Percentiles rank a stretch among this genome's conserved stretches.
Evolutionary conservation across 129 eudicot genomes (phyloP).

Genomic region (Flaveria robusta): DNA sequence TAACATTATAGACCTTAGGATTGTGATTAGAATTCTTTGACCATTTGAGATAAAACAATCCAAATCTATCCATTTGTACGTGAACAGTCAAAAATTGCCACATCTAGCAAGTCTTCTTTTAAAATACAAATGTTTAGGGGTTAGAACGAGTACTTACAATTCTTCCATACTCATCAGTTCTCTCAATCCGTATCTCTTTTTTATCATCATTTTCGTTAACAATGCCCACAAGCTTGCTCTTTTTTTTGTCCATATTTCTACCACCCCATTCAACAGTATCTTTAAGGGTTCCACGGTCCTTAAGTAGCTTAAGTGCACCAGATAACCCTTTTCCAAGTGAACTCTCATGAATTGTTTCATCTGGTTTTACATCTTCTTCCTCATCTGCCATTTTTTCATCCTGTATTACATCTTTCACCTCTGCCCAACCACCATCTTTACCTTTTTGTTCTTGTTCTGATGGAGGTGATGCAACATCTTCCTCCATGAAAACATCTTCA

Average conservation of each 20-base stretch:
- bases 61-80: not conserved
- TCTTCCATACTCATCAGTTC: constrained; percentile 95
- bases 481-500: constrained; percentile 95
- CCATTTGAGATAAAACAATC: not conserved
- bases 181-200: constrained; percentile 84
- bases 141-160: constrained; percentile 58
- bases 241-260: constrained; percentile 96
- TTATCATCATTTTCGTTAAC: constrained; percentile 61
- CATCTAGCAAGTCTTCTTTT: not conserved
- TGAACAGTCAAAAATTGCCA: not conserved
- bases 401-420: constrained; percentile 48
- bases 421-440: constrained; percentile 73
- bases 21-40: not conserved
- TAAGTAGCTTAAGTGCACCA: constrained; percentile 74
- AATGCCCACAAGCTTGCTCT: constrained; percentile 90
- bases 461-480: constrained; percentile 57
- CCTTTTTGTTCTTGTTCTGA: constrained; percentile 45
- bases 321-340: constrained; percentile 89
- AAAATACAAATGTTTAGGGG: not conserved
- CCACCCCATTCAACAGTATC: constrained; percentile 97
- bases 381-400: constrained; percentile 46
- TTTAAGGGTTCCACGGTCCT: constrained; percentile 82
- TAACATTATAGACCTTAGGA: not conserved
- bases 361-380: constrained; percentile 58
- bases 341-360: constrained; percentile 81